phyloP scores from a whole-genome alignment of 1,139 yeast species.

The Kodamaea anthophila region DNA sequence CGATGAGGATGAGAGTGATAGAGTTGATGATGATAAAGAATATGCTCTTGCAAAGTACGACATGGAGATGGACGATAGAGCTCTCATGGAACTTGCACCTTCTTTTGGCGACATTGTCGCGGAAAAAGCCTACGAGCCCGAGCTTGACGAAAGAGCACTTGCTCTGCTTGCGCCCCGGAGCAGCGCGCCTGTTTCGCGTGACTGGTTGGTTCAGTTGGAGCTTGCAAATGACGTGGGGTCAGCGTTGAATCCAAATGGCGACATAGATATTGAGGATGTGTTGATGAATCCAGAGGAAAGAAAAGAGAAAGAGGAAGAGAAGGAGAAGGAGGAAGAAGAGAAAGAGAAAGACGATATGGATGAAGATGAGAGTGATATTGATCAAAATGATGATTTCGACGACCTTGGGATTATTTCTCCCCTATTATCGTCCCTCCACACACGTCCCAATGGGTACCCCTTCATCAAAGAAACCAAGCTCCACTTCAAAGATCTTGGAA shows the following conservation, averaged over 20 bases:
- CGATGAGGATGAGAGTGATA: background rate
- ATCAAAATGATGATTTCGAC: too few species aligned
- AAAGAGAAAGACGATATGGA: constrained; percentile 10
- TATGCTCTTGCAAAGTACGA: constrained; percentile 19
- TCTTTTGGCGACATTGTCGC: constrained; percentile 42
- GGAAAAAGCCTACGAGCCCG: constrained; percentile 70
- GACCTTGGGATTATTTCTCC: too few species aligned
- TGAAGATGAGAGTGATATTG: constrained; percentile 15
- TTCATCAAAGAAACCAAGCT: constrained; percentile 19
- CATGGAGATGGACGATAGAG: constrained; percentile 23
- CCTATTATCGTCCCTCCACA: constrained; percentile 10
- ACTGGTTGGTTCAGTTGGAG: constrained; percentile 62
- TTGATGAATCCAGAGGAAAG: too few species aligned
- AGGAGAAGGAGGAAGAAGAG: constrained; percentile 15
- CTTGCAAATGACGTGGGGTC: constrained; percentile 53
- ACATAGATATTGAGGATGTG: constrained; percentile 16
- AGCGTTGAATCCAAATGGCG: constrained; percentile 28
- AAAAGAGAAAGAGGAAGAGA: too few species aligned
- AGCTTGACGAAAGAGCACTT: constrained; percentile 28
- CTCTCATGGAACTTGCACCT: too few species aligned
- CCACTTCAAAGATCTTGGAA: constrained; percentile 21
- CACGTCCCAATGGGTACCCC: constrained; percentile 24
- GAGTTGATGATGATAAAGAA: background rate
- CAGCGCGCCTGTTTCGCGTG: constrained; percentile 44
- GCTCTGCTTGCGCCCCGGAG: constrained; percentile 26